A percentile compares a stretch with the other conserved stretches of the same genome.
These are phyloP conservation scores for Russula dissimulans DNA, from an alignment of 768 basidiomycete species.

Conservation along the genomic window DNA sequence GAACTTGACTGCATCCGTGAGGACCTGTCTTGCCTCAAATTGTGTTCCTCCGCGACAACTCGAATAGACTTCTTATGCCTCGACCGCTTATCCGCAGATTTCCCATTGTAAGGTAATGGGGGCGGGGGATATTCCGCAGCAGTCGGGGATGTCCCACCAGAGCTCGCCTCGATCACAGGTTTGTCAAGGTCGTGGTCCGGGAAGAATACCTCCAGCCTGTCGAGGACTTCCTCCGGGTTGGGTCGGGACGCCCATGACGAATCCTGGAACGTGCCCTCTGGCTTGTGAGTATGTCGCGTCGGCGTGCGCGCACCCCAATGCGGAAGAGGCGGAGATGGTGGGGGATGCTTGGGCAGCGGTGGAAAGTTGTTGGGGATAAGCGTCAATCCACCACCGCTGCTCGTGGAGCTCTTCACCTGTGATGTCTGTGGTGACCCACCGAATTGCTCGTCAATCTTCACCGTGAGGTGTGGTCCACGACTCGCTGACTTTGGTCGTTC, in stretches of 20 bases:
- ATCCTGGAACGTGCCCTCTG: constrained; percentile 57
- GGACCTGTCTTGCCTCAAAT: constrained; percentile 61
- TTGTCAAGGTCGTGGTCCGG: constrained; percentile 94
- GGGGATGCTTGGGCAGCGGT: constrained; percentile 21
- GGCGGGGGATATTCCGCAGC: constrained; percentile 39
- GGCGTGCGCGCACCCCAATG: constrained; percentile 21
- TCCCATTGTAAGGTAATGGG: constrained; percentile 24
- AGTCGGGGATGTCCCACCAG: constrained; percentile 73
- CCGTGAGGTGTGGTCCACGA: constrained; percentile 20
- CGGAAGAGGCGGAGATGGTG: constrained; percentile 21
- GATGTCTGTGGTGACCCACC: constrained; percentile 25
- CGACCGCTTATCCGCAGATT: constrained; percentile 31
- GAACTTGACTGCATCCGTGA: constrained; percentile 48
- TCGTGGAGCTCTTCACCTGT: constrained; percentile 11
- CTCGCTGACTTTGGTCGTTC: constrained; percentile 1
- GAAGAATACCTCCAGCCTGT: constrained; percentile 90
- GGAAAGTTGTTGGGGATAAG: constrained; percentile 22
- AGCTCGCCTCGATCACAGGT: constrained; percentile 82
- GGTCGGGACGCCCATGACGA: constrained; percentile 87
- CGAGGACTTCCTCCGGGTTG: constrained; percentile 85
- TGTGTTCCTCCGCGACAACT: constrained; percentile 82
- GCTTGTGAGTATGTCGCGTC: constrained; percentile 15
- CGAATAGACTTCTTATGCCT: constrained; percentile 87
- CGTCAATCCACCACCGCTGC: constrained; percentile 32
- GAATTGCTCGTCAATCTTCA: constrained; percentile 19